Evolutionary conservation across 257 asterid species (phyloP).

Genomic region (Salvia splendens): DNA sequence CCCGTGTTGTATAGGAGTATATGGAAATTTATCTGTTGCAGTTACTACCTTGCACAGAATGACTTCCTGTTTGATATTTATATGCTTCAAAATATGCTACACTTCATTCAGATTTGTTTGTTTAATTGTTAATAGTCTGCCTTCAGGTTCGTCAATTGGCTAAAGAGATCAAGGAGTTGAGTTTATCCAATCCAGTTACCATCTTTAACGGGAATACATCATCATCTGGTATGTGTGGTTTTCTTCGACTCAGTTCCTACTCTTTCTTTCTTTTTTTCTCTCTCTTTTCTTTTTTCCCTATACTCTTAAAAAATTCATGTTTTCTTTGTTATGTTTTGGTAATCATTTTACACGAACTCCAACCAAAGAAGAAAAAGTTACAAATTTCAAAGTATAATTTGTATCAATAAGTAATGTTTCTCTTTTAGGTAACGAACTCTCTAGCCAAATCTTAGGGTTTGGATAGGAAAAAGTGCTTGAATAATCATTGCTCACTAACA

Average conservation of each 20-base stretch:
- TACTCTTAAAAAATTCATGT: neutral
- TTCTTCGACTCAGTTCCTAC: neutral
- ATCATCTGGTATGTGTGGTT: slow-evolving; percentile 53
- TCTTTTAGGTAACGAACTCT: neutral
- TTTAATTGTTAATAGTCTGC: slow-evolving; percentile 34
- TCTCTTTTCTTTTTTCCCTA: neutral
- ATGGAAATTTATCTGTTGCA: neutral
- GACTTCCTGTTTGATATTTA: slow-evolving; percentile 8
- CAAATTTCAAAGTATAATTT: neutral
- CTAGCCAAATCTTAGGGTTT: neutral
- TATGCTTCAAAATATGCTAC: slow-evolving; percentile 18
- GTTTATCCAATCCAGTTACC: slow-evolving; percentile 67
- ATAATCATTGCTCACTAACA: neutral
- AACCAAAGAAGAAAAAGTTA: neutral
- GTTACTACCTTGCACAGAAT: slow-evolving; percentile 1
- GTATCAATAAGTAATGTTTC: neutral
- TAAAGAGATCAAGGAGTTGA: slow-evolving; percentile 73
- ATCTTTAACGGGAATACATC: slow-evolving; percentile 66
- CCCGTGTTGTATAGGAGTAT: too few relatives aligned
- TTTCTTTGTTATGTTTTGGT: neutral
- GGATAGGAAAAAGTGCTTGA: neutral
- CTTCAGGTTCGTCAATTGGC: slow-evolving; percentile 78
- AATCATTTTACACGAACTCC: neutral
- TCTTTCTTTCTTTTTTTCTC: neutral
- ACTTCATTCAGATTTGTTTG: slow-evolving; percentile 21